Percentiles rank a stretch among this genome's conserved stretches.
phyloP scores from a whole-genome alignment of 2,329 filamentous ascomycete species.

The Fusarium cyanostomum region DNA sequence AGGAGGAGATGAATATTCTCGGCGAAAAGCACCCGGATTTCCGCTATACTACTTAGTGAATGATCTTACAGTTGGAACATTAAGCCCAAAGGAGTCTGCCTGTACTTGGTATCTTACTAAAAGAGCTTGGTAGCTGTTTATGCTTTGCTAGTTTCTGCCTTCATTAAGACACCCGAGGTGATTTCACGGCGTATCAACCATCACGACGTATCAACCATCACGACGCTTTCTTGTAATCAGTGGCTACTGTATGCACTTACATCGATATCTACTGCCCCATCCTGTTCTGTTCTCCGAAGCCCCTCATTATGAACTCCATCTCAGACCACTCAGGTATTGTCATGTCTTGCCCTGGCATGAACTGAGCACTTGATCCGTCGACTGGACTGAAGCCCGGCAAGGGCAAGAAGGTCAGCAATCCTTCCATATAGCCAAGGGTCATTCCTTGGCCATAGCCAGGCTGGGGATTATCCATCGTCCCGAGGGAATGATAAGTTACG shows the following conservation, averaged over 20 bases:
- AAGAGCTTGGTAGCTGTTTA: too few species aligned
- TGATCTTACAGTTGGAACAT: too few species aligned
- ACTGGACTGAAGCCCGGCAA: conserved; percentile 11
- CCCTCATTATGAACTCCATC: conserved; percentile 36
- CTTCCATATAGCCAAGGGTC: conserved; percentile 27
- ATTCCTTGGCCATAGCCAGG: conserved; percentile 4
- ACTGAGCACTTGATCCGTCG: conserved; percentile 23
- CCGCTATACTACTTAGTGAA: background rate
- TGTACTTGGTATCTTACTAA: too few species aligned
- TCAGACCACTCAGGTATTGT: conserved; percentile 36
- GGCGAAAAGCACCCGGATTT: conserved; percentile 37
- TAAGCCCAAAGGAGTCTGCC: too few species aligned
- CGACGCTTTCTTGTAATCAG: background rate
- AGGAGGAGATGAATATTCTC: conserved; percentile 49
- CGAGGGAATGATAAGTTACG: background rate
- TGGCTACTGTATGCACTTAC: background rate
- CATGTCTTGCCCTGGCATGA: conserved; percentile 22
- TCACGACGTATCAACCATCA: too few species aligned
- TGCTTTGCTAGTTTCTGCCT: too few species aligned
- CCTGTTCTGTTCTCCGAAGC: conserved; percentile 19
- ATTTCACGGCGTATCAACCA: too few species aligned
- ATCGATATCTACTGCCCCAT: background rate
- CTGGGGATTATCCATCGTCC: conserved; percentile 8
- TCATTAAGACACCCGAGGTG: too few species aligned
- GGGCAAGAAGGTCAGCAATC: conserved; percentile 21